A percentile compares a stretch with the other conserved stretches of the same genome.
phyloP scores from a whole-genome alignment of 306 rosid genomes.

The Trifolium dubium region DNA sequence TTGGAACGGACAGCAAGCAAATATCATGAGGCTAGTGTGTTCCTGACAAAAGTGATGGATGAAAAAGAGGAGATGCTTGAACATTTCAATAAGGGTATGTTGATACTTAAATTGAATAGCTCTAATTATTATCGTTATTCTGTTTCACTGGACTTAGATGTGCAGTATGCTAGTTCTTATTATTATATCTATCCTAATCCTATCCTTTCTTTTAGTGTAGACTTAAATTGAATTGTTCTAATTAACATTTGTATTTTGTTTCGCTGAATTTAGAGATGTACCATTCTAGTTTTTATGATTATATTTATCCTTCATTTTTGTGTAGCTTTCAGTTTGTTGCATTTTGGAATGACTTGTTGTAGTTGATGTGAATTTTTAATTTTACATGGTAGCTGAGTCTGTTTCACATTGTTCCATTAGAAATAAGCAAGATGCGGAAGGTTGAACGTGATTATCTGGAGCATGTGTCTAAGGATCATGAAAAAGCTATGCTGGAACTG shows the following conservation, averaged over 20 bases:
- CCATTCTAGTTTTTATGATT: too few relatives aligned
- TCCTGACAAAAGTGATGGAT: conserved; percentile 48
- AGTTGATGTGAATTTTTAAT: conserved; percentile 25
- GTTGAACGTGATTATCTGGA: conserved; percentile 35
- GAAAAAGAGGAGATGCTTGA: conserved; percentile 55
- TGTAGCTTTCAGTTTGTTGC: conserved; percentile 6
- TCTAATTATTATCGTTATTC: conserved; percentile 13
- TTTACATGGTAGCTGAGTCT: conserved; percentile 30
- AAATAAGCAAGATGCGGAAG: conserved; percentile 55
- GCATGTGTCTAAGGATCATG: conserved; percentile 52
- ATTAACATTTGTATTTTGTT: too few relatives aligned
- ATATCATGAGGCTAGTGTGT: conserved; percentile 45
- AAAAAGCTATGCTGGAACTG: conserved; percentile 49
- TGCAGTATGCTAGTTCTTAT: conserved; percentile 6
- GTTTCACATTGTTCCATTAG: conserved; percentile 46
- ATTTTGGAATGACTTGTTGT: conserved; percentile 8
- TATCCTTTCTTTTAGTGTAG: too few relatives aligned
- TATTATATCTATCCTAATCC: neutral
- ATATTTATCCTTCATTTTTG: conserved; percentile 1
- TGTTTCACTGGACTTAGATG: conserved; percentile 3
- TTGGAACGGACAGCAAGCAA: conserved; percentile 55
- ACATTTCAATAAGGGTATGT: conserved; percentile 57
- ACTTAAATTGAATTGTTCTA: too few relatives aligned
- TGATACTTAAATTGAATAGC: conserved; percentile 5
- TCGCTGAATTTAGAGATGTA: too few relatives aligned